These are phyloP conservation scores for Arthromyces matolae DNA, from an alignment of 768 basidiomycete genomes.

Conservation along the genomic window DNA sequence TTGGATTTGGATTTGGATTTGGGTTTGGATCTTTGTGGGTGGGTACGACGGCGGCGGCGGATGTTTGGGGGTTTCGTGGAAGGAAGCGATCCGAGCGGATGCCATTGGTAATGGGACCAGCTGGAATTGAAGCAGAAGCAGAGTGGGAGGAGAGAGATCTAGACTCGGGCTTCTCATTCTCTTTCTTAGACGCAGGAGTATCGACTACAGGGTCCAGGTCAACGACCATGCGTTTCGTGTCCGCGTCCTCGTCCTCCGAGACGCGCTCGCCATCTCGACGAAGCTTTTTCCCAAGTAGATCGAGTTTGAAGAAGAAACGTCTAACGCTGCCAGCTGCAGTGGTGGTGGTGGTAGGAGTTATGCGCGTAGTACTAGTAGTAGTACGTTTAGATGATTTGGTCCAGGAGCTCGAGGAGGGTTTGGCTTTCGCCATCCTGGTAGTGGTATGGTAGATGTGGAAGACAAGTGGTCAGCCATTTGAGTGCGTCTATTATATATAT, in stretches of 20 bases:
- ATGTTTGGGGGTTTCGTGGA: too few species aligned
- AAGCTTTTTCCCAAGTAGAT: conserved; percentile 25
- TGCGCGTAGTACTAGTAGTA: neutral
- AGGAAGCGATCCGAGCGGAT: conserved; percentile 26
- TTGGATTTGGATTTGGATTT: too few species aligned
- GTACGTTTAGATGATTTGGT: conserved; percentile 4
- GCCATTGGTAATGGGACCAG: neutral
- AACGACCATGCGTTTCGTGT: conserved; percentile 12
- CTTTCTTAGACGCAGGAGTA: conserved; percentile 20
- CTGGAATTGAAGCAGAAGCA: neutral
- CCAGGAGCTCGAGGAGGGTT: too few species aligned
- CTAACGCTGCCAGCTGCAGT: too few species aligned
- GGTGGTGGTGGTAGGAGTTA: conserved; percentile 13
- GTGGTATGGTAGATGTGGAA: too few species aligned
- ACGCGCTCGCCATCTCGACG: too few species aligned
- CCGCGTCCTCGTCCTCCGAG: too few species aligned
- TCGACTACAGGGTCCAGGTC: conserved; percentile 23
- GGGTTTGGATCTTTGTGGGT: too few species aligned
- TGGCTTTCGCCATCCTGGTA: too few species aligned
- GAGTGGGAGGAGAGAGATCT: neutral
- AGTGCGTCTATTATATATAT: too few species aligned
- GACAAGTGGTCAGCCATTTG: conserved; percentile 10
- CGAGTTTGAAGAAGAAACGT: conserved; percentile 39
- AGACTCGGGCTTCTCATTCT: too few species aligned
- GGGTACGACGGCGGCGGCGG: too few species aligned